Percentiles rank a stretch among this genome's conserved stretches.
Conservation (phyloP, 2,329 filamentous ascomycete species). For the Cladosporium sp. region DNA sequence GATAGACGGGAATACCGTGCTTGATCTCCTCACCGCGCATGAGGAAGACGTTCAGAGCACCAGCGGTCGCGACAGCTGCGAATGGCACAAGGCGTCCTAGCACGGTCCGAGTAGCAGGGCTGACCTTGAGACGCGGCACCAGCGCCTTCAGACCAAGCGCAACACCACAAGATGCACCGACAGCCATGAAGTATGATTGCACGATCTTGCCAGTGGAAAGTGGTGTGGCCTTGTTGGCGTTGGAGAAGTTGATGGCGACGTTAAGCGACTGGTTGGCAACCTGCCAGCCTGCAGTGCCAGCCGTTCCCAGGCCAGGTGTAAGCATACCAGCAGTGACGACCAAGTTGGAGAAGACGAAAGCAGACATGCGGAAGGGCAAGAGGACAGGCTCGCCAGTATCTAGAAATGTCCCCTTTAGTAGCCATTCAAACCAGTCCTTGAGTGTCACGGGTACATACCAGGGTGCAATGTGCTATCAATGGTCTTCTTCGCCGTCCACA, state of each 20-base stretch:
- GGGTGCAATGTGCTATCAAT: conserved; percentile 95
- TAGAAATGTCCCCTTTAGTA: conserved; percentile 33
- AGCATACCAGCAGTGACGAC: conserved; percentile 97
- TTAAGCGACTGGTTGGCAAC: conserved; percentile 96
- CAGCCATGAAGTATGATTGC: conserved; percentile 87
- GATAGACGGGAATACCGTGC: conserved; percentile 87
- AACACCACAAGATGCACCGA: conserved; percentile 88
- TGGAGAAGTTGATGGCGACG: conserved; percentile 94
- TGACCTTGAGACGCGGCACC: conserved; percentile 74
- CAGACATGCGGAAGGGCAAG: conserved; percentile 95
- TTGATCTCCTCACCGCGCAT: conserved; percentile 97
- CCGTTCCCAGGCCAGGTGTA: conserved; percentile 77
- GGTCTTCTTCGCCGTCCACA: conserved; percentile 96
- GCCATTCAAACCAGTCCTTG: background rate
- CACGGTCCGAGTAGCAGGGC: conserved; percentile 69
- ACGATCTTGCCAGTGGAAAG: conserved; percentile 74
- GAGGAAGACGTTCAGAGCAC: conserved; percentile 89
- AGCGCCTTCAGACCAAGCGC: conserved; percentile 87
- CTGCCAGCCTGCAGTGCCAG: conserved; percentile 89
- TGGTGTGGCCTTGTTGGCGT: conserved; percentile 95
- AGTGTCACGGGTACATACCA: conserved; percentile 51
- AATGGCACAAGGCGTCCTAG: conserved; percentile 90
- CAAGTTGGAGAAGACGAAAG: conserved; percentile 88
- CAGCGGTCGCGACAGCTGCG: conserved; percentile 86
- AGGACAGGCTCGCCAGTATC: conserved; percentile 91